A percentile compares a stretch with the other conserved stretches of the same genome.
Conservation (phyloP, 2,329 filamentous ascomycete species). For the Cladosporium colombiae region DNA sequence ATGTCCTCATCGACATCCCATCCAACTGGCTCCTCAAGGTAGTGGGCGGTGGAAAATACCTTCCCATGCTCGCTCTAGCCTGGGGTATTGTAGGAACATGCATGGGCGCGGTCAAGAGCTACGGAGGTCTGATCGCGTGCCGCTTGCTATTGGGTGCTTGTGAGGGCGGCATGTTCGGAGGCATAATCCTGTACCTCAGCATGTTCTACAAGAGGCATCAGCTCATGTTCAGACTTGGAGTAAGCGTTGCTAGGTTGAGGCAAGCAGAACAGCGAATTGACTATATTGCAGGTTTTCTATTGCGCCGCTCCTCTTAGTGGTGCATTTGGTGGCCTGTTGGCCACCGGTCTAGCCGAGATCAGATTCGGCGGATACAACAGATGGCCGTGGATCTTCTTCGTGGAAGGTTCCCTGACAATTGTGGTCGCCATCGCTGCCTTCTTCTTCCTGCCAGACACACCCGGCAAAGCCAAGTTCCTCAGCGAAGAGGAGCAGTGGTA, state of each 20-base stretch:
- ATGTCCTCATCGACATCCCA: slow-evolving; percentile 46
- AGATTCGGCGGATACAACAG: slow-evolving; percentile 40
- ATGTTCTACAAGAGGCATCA: slow-evolving; percentile 47
- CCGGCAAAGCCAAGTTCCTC: slow-evolving; percentile 71
- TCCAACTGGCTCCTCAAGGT: slow-evolving; percentile 45
- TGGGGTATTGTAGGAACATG: slow-evolving; percentile 45
- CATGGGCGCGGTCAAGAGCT: slow-evolving; percentile 46
- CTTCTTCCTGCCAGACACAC: slow-evolving; percentile 56
- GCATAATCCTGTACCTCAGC: slow-evolving; percentile 45
- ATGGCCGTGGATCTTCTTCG: slow-evolving; percentile 45
- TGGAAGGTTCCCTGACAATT: slow-evolving; percentile 60
- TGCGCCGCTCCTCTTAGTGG: slow-evolving; percentile 41
- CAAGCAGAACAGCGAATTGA: slow-evolving; percentile 26
- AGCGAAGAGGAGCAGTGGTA: slow-evolving; percentile 34
- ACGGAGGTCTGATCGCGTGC: slow-evolving; percentile 43
- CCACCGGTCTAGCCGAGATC: slow-evolving; percentile 45
- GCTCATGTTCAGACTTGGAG: slow-evolving; percentile 43
- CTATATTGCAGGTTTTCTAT: slow-evolving; percentile 30
- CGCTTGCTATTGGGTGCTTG: slow-evolving; percentile 45
- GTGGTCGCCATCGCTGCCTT: slow-evolving; percentile 55
- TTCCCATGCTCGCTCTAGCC: slow-evolving; percentile 42
- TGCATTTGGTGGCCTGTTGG: slow-evolving; percentile 46
- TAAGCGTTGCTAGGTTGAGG: slow-evolving; percentile 35
- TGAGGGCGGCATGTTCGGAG: slow-evolving; percentile 44
- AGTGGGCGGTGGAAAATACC: slow-evolving; percentile 44